Evolutionary conservation across 2,329 filamentous ascomycete genomes (phyloP).

Genomic region (Lasiodiplodia citricola): DNA sequence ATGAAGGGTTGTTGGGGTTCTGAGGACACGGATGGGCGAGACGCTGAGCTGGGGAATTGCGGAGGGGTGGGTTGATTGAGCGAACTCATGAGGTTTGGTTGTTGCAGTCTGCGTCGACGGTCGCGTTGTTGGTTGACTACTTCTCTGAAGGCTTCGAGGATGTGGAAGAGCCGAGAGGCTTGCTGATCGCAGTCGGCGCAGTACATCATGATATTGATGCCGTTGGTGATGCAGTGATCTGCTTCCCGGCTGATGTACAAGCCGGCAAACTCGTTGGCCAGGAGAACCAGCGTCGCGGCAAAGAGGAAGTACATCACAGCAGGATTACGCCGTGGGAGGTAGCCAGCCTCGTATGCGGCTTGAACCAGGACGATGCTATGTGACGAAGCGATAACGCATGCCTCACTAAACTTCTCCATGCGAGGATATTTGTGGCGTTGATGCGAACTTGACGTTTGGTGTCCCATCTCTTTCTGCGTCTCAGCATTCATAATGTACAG

Average conservation of each 20-base stretch:
- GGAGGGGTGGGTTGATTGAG: slow-evolving; percentile 29
- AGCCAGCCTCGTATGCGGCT: slow-evolving; percentile 48
- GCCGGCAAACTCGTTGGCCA: slow-evolving; percentile 47
- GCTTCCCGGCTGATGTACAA: slow-evolving; percentile 42
- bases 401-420: slow-evolving; percentile 57
- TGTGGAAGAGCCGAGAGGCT: slow-evolving; percentile 45
- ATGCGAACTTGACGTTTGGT: slow-evolving; percentile 33
- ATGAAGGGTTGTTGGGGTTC: neutral
- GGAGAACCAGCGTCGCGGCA: slow-evolving; percentile 46
- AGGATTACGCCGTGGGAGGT: slow-evolving; percentile 47
- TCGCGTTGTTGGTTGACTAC: slow-evolving; percentile 42
- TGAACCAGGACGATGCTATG: slow-evolving; percentile 48
- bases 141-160: slow-evolving; percentile 45
- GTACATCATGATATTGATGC: slow-evolving; percentile 48
- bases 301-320: slow-evolving; percentile 51
- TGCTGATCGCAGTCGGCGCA: slow-evolving; percentile 48
- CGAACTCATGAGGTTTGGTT: neutral
- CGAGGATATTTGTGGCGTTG: slow-evolving; percentile 33
- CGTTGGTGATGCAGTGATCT: slow-evolving; percentile 45
- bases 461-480: slow-evolving; percentile 42
- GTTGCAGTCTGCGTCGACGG: slow-evolving; percentile 35
- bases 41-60: slow-evolving; percentile 21
- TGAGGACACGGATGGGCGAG: neutral
- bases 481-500: slow-evolving; percentile 60
- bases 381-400: slow-evolving; percentile 48